A percentile compares a stretch with the other conserved stretches of the same genome.
These are phyloP conservation scores for Hypholoma fasciculare DNA, from an alignment of 768 basidiomycete species.

Conservation along the genomic window DNA sequence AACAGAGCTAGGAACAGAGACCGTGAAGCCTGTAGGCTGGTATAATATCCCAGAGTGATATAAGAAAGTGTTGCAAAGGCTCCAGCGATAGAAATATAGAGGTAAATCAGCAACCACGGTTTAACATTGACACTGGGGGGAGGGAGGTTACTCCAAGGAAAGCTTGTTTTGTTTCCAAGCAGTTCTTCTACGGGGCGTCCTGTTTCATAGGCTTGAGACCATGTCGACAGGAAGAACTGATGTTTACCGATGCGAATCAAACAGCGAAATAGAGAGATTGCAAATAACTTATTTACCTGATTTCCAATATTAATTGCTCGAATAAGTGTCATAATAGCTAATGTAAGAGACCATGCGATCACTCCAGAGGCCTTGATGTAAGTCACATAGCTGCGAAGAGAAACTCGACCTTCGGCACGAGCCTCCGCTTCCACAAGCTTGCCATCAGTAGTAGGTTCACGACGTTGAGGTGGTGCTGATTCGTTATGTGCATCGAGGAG, in stretches of 20 bases:
- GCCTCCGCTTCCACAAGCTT: conserved; percentile 64
- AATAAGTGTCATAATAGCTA: conserved; percentile 53
- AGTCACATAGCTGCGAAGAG: conserved; percentile 56
- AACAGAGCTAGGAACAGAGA: conserved; percentile 58
- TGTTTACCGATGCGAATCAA: neutral
- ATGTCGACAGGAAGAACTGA: conserved; percentile 65
- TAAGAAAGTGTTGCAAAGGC: conserved; percentile 53
- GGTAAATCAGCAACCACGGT: conserved; percentile 68
- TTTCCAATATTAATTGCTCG: conserved; percentile 55
- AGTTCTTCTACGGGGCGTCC: conserved; percentile 19
- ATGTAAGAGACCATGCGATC: conserved; percentile 51
- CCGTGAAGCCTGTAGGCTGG: conserved; percentile 66
- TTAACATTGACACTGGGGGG: conserved; percentile 58
- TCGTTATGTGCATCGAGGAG: conserved; percentile 15
- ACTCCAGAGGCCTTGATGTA: conserved; percentile 66
- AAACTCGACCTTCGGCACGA: conserved; percentile 67
- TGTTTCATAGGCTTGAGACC: conserved; percentile 66
- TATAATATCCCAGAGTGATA: conserved; percentile 66
- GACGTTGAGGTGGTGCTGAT: conserved; percentile 6
- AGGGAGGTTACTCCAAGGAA: conserved; percentile 53
- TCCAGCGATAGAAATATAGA: conserved; percentile 60
- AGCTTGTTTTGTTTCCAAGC: conserved; percentile 18
- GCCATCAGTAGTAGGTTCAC: conserved; percentile 28
- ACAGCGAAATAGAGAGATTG: neutral
- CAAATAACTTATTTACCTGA: conserved; percentile 42